Evolutionary conservation across 768 basidiomycete genomes (phyloP), one percentile per base, ranked within the genome.

Genomic region (Boletus tomentosulus): DNA sequence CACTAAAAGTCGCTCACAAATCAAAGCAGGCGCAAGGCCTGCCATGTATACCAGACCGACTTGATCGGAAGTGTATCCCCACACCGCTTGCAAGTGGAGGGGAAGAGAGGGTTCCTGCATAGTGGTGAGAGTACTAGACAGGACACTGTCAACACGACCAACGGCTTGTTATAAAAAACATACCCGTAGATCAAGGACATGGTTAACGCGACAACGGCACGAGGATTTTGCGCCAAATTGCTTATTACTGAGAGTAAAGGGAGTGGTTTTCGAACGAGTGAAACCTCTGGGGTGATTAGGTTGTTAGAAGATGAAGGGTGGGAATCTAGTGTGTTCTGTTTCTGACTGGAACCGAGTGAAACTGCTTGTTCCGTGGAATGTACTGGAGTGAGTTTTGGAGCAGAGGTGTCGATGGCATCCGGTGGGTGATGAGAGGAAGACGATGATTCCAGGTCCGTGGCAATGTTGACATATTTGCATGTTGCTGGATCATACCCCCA

Each of bases 11-110:
- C 30, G 62, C 81, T 54, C 60, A 86, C 87, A 86, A 51, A 88
- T 70, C 16, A 89, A 62, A 0, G 82, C 80, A 1, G 86, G 87
- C 7, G 86, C 68, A 25, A 85, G 79, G 9, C 78, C 77, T 8
- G 82, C 86, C 53, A 89, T 70, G 63, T 84, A 85, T 15, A 87
- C 77, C n/a, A 89, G 60, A 8, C 88, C 88, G 10, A 87, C 82
- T 64, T 55, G 70, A 66, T n/a, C 65, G 0, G 83, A 74, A 50
- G 74, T 57, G 38, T 80, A 73, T 5, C 66, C 66, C 78, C 82
- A 86, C 7, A 76, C 56, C 11, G 62, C 62, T 56, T 81, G 77
- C 34, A 85, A 62, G 55, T 80, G 81, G 27, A 85, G 65, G 1
- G 84, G 82, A 35, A 86, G 68, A 6, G 82, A 72, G 15, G 85